A percentile compares a stretch with the other conserved stretches of the same genome.
Conservation (phyloP, 768 basidiomycete species). For the Paxillus rubicundulus region DNA sequence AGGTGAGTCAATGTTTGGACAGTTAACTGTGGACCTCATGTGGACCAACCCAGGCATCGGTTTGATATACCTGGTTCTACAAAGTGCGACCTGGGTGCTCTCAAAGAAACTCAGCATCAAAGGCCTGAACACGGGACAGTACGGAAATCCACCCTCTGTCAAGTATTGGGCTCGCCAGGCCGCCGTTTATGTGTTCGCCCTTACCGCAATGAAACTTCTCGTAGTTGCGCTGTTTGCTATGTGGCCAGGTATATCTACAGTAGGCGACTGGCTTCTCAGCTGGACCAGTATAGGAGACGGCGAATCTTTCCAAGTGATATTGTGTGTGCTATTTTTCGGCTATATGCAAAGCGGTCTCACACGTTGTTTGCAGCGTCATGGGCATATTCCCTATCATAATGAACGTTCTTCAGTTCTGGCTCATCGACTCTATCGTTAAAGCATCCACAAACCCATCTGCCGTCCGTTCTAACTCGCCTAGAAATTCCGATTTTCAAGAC, state of each 20-base stretch:
- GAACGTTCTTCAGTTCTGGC: conserved; percentile 92
- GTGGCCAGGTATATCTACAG: conserved; percentile 64
- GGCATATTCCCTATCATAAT: conserved; percentile 86
- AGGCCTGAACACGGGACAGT: conserved; percentile 84
- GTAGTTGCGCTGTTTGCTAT: conserved; percentile 74
- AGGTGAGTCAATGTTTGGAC: conserved; percentile 47
- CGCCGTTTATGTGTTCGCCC: conserved; percentile 74
- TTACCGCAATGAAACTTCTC: conserved; percentile 87
- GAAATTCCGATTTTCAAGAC: conserved; percentile 41
- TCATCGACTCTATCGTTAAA: conserved; percentile 93
- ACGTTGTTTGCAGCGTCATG: conserved; percentile 60
- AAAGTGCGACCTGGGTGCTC: conserved; percentile 60
- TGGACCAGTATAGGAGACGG: conserved; percentile 68
- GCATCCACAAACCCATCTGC: conserved; percentile 45
- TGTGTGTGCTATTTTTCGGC: conserved; percentile 48
- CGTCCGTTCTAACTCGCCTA: conserved; percentile 40
- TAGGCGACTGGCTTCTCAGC: conserved; percentile 86
- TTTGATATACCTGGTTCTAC: conserved; percentile 73
- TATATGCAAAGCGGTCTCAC: conserved; percentile 9
- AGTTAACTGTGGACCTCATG: conserved; percentile 5
- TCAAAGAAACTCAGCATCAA: conserved; percentile 62
- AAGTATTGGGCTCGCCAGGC: conserved; percentile 75
- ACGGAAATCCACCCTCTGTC: conserved; percentile 79
- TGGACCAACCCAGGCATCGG: conserved; percentile 62
- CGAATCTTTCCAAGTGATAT: conserved; percentile 70